These are phyloP conservation scores for Phytophthora multivora DNA, from an alignment of 352 stramenopile genomes.

Conservation along the genomic window DNA sequence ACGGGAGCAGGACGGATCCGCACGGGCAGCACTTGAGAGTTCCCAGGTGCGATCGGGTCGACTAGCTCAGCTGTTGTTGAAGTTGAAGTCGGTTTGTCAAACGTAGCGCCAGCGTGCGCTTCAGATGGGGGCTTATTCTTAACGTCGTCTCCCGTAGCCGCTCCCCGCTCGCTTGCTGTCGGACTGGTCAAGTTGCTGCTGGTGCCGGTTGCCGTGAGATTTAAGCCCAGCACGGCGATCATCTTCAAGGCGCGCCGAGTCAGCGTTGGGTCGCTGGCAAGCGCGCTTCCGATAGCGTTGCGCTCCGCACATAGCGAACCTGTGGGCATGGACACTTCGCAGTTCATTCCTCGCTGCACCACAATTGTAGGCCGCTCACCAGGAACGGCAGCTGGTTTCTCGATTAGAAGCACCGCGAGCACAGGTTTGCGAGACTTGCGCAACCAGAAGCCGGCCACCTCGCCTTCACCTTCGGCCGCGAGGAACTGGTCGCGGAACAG, in stretches of 20 bases:
- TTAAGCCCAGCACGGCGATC: constrained; percentile 95
- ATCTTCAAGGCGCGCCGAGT: constrained; percentile 92
- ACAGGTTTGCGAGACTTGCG: constrained; percentile 98
- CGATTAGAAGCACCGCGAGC: constrained; percentile 96
- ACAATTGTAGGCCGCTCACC: constrained; percentile 53
- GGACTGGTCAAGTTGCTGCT: constrained; percentile 15
- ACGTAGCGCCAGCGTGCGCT: constrained; percentile 9
- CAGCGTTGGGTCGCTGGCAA: constrained; percentile 94
- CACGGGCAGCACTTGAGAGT: constrained; percentile 16
- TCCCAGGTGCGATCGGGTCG: constrained; percentile 3
- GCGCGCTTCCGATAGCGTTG: constrained; percentile 97
- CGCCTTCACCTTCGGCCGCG: constrained; percentile 67
- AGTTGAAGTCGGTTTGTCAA: constrained; percentile 34
- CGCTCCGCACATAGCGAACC: constrained; percentile 96
- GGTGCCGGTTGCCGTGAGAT: constrained; percentile 39
- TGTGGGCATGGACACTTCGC: constrained; percentile 98
- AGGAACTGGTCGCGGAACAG: constrained; percentile 87
- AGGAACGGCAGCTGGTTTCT: constrained; percentile 67
- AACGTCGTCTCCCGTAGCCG: constrained; percentile 5
- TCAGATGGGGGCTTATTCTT: constrained; percentile 24
- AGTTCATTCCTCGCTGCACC: constrained; percentile 98
- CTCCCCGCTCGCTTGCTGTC: constrained; percentile 8
- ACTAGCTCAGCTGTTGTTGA: constrained; percentile 22
- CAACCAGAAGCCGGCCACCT: constrained; percentile 97
- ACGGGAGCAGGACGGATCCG: constrained; percentile 15